Base-by-base conservation (phyloP, 106 monocot genomes). In the Amphibolis antarctica region DNA sequence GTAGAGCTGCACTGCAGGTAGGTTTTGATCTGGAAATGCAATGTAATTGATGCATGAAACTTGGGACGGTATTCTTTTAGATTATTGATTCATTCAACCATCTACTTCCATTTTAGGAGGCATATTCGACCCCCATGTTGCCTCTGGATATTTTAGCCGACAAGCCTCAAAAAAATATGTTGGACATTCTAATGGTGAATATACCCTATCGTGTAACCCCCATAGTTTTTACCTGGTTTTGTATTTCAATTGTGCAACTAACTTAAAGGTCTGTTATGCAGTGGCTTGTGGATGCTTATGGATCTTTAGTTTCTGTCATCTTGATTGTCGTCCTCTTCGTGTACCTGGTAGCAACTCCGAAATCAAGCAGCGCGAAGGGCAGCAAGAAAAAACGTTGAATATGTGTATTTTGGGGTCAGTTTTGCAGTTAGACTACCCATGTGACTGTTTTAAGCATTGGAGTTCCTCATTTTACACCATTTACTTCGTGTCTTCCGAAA, bases 111-210 rank as follows among this genome's bases (percentile, higher is more conserved):
- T 61, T 61, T 61, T 17, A 98, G 96, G 90, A 87, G 78, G 96
- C 96, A 7, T 82, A 80, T 36, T 87, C 90, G 12, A 90, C 89
- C 10, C 90, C 96, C 20, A 67, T 90, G 56, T 68, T 77, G 63
- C 86, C 87, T 27, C 59, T 98, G 13, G 96, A 98, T 67, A 80
- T 98, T 67, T 86, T 98, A 57, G 90, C 90, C n/a, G 90, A 90
- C 49, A 84, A 76, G 49, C 87, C 85, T 68, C 84, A 84, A 12
- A 82, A 77, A 42, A 90, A 87, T 80, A 87, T 82, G 74, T 78
- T 87, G 73, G 87, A 87, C 77, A 77, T 84, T 82, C 90, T 90
- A 54, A 36, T 4, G 36, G 36, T 36, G 7, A 36, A 36, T 12
- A 11, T 12, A 11, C 30, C 59, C 0, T 29, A 62, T 28, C 43